These are phyloP conservation scores for Colletotrichum sp. DNA, from an alignment of 2,329 filamentous ascomycete genomes.

Conservation along the genomic window DNA sequence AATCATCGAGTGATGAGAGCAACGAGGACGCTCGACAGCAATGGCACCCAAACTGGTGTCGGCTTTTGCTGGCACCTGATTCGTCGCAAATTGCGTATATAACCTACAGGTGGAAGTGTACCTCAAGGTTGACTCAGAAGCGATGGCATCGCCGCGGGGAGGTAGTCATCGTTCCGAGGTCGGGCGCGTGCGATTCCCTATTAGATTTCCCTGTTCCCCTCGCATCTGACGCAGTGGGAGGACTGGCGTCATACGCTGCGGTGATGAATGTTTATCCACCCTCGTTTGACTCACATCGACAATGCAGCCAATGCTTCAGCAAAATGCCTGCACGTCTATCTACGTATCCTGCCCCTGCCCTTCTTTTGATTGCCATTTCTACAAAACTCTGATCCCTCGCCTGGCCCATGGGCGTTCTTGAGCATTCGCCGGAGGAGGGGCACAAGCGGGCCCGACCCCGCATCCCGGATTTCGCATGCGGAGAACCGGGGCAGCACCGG, in stretches of 20 bases:
- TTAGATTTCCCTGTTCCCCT: neutral
- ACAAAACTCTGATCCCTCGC: neutral
- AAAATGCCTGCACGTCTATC: fast-evolving
- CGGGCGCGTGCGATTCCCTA: neutral
- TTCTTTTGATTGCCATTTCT: fast-evolving
- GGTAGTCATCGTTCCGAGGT: neutral
- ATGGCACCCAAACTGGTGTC: neutral
- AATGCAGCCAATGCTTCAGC: fast-evolving
- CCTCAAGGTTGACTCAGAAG: neutral
- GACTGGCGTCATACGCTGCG: neutral
- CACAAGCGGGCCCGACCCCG: neutral
- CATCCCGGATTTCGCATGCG: neutral
- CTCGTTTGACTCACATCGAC: neutral
- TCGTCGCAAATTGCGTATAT: neutral
- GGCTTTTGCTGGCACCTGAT: neutral
- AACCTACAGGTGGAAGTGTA: fast-evolving
- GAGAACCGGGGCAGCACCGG: neutral
- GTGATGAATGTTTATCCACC: neutral
- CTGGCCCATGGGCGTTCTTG: fast-evolving
- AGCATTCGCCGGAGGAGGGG: neutral
- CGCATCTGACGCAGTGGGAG: neutral
- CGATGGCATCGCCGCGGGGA: neutral
- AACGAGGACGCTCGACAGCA: neutral
- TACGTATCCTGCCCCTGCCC: fast-evolving
- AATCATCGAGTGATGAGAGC: neutral